Evolutionary conservation across 108 stramenopile genomes (phyloP).

Genomic region (Cyclotella choctawhatcheeana): DNA sequence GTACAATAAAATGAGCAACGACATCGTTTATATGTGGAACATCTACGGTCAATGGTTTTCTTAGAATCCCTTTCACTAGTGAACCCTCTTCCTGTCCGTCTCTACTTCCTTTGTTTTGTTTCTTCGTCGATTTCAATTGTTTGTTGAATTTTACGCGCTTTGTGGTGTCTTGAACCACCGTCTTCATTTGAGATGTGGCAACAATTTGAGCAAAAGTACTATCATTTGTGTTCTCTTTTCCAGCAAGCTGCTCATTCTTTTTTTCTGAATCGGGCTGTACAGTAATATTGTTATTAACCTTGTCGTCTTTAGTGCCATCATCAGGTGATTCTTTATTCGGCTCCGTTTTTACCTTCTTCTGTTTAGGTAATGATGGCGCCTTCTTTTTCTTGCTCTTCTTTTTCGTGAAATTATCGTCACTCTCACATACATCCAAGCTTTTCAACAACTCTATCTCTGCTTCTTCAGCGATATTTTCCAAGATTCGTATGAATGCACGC

Average conservation of each 20-base stretch:
- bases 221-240: too few relatives aligned
- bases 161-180: neutral
- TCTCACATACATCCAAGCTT: neutral
- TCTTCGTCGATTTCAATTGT: neutral
- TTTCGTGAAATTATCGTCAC: neutral
- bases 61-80: neutral
- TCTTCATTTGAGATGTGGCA: neutral
- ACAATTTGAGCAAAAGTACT: too few relatives aligned
- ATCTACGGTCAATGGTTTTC: neutral
- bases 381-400: neutral
- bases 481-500: neutral
- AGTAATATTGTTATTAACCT: too few relatives aligned
- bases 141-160: neutral
- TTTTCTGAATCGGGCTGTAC: too few relatives aligned
- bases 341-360: too few relatives aligned
- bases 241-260: too few relatives aligned
- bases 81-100: neutral
- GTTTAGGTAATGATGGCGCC: too few relatives aligned
- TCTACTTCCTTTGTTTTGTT: neutral
- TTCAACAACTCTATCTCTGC: neutral
- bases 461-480: neutral
- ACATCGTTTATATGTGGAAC: neutral
- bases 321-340: too few relatives aligned
- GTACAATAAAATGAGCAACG: neutral
- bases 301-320: too few relatives aligned